Percentiles rank a stretch among this genome's conserved stretches.
Conservation (phyloP, 2,329 filamentous ascomycete genomes). For the Stemphylium vesicarium region DNA sequence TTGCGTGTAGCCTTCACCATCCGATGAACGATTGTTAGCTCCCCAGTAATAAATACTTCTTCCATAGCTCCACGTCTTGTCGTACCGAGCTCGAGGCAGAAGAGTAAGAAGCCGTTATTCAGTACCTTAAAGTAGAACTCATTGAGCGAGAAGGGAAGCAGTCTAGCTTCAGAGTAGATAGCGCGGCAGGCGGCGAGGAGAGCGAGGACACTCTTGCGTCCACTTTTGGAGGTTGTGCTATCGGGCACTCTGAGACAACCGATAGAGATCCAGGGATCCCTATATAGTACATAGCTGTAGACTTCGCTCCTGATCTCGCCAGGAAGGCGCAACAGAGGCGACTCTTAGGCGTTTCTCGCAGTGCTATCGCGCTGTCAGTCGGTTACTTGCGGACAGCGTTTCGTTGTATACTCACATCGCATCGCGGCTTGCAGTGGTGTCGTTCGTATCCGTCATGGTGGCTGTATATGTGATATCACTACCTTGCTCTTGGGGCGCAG, state of each 20-base stretch:
- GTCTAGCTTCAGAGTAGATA: neutral
- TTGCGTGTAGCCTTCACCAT: too few species aligned
- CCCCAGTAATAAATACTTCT: too few species aligned
- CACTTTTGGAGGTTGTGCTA: neutral
- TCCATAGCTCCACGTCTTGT: too few species aligned
- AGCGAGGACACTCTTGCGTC: neutral
- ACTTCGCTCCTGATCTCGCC: constrained; percentile 9
- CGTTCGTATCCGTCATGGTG: neutral
- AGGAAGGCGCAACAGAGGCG: constrained; percentile 7
- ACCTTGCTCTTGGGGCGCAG: too few species aligned
- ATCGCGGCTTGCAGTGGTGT: neutral
- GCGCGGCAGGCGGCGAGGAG: neutral
- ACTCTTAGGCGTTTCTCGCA: neutral
- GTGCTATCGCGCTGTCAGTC: neutral
- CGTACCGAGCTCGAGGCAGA: too few species aligned
- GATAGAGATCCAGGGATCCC: neutral
- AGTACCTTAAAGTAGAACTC: too few species aligned
- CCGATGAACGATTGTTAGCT: too few species aligned
- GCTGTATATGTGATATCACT: too few species aligned
- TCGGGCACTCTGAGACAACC: neutral
- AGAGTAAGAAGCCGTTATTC: too few species aligned
- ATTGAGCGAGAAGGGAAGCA: neutral
- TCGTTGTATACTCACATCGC: neutral
- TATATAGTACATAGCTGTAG: neutral
- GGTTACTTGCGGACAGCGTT: neutral